These are phyloP conservation scores for Coffea humblotiana DNA, from an alignment of 305 asterid genomes.

Conservation along the genomic window DNA sequence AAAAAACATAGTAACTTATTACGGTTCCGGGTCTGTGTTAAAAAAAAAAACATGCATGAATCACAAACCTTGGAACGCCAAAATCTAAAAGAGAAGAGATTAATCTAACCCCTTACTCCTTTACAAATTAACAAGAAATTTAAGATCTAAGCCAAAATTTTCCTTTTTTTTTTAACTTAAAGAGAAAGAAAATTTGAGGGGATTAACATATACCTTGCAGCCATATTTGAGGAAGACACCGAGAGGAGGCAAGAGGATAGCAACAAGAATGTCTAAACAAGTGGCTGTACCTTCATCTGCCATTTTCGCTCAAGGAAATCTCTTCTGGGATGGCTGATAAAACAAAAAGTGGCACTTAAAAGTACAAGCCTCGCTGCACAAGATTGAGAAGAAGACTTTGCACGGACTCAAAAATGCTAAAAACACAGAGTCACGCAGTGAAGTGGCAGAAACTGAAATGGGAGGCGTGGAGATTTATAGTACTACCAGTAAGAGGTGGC, in stretches of 20 bases:
- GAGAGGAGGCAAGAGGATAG: conserved; percentile 76
- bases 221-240: conserved; percentile 76
- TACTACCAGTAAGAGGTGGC: neutral
- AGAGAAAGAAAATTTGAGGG: too few relatives aligned
- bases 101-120: neutral
- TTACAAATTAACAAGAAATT: neutral
- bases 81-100: too few relatives aligned
- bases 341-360: neutral
- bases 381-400: neutral
- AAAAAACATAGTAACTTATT: too few relatives aligned
- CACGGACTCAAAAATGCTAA: neutral
- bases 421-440: neutral
- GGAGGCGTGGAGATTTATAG: neutral
- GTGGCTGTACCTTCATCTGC: conserved; percentile 41
- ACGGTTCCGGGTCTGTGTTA: too few relatives aligned
- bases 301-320: conserved; percentile 27
- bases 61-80: too few relatives aligned
- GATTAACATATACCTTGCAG: conserved; percentile 40
- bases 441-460: neutral
- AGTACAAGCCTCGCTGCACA: neutral
- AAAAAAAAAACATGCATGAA: neutral
- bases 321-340: neutral
- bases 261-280: conserved; percentile 62
- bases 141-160: too few relatives aligned
- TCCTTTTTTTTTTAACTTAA: too few relatives aligned